These are phyloP conservation scores for Berkeleyomyces basicola DNA, from an alignment of 2,329 filamentous ascomycete genomes.

Conservation along the genomic window DNA sequence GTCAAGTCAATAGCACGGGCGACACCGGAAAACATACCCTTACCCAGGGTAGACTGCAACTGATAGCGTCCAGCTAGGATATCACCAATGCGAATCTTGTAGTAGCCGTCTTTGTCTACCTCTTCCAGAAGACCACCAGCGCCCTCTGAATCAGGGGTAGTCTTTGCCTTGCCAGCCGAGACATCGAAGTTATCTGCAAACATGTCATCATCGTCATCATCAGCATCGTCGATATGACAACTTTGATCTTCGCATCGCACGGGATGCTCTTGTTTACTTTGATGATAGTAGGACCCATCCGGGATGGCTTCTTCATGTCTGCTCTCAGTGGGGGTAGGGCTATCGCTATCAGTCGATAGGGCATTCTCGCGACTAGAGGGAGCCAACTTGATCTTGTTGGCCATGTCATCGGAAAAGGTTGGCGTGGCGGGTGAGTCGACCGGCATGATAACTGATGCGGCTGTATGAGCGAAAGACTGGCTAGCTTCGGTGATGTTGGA, in stretches of 20 bases:
- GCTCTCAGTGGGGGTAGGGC: conserved; percentile 79
- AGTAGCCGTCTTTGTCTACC: conserved; percentile 89
- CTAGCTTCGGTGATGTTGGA: conserved; percentile 18
- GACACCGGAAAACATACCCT: conserved; percentile 95
- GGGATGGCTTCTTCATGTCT: conserved; percentile 70
- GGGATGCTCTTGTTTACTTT: not conserved
- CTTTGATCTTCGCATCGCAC: conserved; percentile 17
- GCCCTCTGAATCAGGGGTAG: conserved; percentile 17
- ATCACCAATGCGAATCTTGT: conserved; percentile 86
- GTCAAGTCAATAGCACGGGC: conserved; percentile 68
- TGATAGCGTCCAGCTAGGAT: conserved; percentile 79
- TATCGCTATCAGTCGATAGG: conserved; percentile 84
- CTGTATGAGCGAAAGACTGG: conserved; percentile 16
- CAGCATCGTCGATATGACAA: conserved; percentile 40
- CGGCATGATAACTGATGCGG: conserved; percentile 28
- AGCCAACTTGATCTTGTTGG: conserved; percentile 3
- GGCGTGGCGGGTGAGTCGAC: not conserved
- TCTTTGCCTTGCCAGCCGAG: conserved; percentile 18
- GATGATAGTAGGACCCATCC: conserved; percentile 41
- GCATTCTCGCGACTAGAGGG: conserved; percentile 36
- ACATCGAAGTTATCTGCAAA: conserved; percentile 69
- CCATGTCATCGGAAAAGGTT: conserved; percentile 7
- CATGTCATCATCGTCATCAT: conserved; percentile 68
- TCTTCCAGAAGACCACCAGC: conserved; percentile 74
- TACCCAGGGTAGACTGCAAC: conserved; percentile 71